A percentile compares a stretch with the other conserved stretches of the same genome.
These are phyloP conservation scores for Chaetomium strumarium DNA, from an alignment of 2,329 filamentous ascomycete species.

Conservation along the genomic window DNA sequence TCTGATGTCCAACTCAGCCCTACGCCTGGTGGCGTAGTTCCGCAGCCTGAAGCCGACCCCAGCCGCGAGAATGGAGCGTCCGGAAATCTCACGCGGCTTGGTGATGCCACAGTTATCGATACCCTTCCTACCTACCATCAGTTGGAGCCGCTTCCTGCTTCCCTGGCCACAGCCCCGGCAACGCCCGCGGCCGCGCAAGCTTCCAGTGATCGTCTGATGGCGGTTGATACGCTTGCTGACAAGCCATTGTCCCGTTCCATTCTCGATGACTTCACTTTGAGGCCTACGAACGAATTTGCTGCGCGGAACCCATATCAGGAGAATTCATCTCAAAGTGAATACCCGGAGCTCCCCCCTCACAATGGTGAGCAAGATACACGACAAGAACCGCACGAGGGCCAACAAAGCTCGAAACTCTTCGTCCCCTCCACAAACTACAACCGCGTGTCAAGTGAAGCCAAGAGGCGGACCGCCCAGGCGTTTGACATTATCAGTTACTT, in stretches of 20 bases:
- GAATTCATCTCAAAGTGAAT: not conserved
- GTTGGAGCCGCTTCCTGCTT: not conserved
- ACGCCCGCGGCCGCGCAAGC: not conserved
- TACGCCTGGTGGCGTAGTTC: not conserved
- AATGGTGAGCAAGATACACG: not conserved
- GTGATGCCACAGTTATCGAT: not conserved
- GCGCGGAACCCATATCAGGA: not conserved
- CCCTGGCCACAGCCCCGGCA: slow-evolving; percentile 4
- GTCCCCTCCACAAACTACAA: slow-evolving; percentile 21
- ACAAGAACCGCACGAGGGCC: not conserved
- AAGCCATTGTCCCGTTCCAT: not conserved
- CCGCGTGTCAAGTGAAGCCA: slow-evolving; percentile 22
- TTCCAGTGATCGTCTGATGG: not conserved
- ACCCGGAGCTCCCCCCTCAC: slow-evolving; percentile 5
- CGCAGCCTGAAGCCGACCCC: not conserved
- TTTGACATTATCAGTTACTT: slow-evolving; percentile 39
- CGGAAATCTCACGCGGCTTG: not conserved
- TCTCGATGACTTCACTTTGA: not conserved
- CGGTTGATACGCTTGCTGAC: not conserved
- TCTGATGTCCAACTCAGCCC: not conserved
- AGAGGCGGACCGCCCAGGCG: slow-evolving; percentile 29
- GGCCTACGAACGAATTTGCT: not conserved
- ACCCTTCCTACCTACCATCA: not conserved
- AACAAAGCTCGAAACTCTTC: slow-evolving; percentile 16
- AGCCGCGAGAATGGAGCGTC: not conserved